Conservation (phyloP, 176 grass and related monocot genomes). For the Musa schizocarpa region DNA sequence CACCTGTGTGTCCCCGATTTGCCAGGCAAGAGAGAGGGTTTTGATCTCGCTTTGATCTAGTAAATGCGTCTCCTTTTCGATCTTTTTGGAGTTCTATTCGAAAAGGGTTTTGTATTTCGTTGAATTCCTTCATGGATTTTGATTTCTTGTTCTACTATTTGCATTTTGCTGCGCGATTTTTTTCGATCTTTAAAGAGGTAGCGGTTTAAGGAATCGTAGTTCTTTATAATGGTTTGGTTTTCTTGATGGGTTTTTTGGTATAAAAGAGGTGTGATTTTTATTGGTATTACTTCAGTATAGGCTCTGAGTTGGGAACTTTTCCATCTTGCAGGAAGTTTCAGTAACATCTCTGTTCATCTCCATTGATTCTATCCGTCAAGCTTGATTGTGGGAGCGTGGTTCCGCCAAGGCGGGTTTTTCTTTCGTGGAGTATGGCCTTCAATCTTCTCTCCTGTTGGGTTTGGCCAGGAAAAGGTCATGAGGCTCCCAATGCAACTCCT, state of each 20-base stretch:
- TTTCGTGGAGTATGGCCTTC: not conserved
- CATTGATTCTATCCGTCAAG: not conserved
- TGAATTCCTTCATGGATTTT: no score
- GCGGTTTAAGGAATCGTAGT: no score
- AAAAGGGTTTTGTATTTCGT: no score
- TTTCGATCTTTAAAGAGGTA: no score
- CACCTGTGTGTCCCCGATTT: no score
- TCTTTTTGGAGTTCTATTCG: no score
- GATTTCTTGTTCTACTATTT: no score
- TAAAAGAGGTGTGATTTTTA: not conserved
- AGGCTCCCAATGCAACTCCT: not conserved
- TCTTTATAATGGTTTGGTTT: not conserved
- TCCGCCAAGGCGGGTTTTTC: not conserved
- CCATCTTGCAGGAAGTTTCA: not conserved
- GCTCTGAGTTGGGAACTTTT: not conserved
- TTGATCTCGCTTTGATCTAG: no score
- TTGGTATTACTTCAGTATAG: not conserved
- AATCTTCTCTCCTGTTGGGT: constrained; percentile 16
- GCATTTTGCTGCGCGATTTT: no score
- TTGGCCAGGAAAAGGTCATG: constrained; percentile 13
- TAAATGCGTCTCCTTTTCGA: no score
- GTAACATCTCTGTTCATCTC: not conserved
- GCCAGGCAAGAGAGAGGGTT: no score
- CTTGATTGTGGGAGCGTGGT: not conserved
- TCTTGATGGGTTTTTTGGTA: not conserved